Evolutionary conservation across 2,329 filamentous ascomycete species (phyloP).

Genomic region (Botrytis tulipae): DNA sequence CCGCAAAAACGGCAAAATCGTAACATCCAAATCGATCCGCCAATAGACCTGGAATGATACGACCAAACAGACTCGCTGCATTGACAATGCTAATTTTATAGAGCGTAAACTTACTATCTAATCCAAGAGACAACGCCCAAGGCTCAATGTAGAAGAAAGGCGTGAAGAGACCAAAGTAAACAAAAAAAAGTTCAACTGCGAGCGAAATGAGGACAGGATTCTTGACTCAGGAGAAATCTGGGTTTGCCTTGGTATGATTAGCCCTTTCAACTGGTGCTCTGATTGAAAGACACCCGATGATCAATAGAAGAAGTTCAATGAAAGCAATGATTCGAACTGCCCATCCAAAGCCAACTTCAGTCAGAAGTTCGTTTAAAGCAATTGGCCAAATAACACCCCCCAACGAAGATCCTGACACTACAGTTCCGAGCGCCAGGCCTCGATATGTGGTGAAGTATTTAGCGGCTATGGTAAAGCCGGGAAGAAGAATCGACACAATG

Average conservation of each 20-base stretch:
- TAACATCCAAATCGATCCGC: slow-evolving; percentile 24
- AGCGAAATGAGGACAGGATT: slow-evolving; percentile 27
- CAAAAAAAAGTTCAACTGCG: slow-evolving; percentile 29
- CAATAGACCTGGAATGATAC: neutral
- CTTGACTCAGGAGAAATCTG: slow-evolving; percentile 24
- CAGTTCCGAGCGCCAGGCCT: slow-evolving; percentile 31
- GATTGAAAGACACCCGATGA: slow-evolving; percentile 23
- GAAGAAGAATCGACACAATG: slow-evolving; percentile 33
- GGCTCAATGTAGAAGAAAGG: slow-evolving; percentile 47
- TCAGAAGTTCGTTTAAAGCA: slow-evolving; percentile 35
- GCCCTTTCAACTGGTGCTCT: neutral
- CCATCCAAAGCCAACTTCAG: slow-evolving; percentile 37
- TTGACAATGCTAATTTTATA: slow-evolving; percentile 53
- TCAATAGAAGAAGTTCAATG: slow-evolving; percentile 30
- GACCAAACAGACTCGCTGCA: slow-evolving; percentile 9
- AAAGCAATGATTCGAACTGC: slow-evolving; percentile 29
- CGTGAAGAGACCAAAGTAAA: slow-evolving; percentile 47
- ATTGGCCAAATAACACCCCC: slow-evolving; percentile 41
- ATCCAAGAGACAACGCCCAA: slow-evolving; percentile 46
- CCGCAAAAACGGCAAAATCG: slow-evolving; percentile 6
- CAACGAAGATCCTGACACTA: slow-evolving; percentile 36
- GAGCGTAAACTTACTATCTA: slow-evolving; percentile 45
- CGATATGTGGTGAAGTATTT: slow-evolving; percentile 27
- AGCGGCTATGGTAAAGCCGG: slow-evolving; percentile 24
- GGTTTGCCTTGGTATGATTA: slow-evolving; percentile 20